phyloP scores from a whole-genome alignment of 148 eudicot species.

The Rhododendron ferrugineum region DNA sequence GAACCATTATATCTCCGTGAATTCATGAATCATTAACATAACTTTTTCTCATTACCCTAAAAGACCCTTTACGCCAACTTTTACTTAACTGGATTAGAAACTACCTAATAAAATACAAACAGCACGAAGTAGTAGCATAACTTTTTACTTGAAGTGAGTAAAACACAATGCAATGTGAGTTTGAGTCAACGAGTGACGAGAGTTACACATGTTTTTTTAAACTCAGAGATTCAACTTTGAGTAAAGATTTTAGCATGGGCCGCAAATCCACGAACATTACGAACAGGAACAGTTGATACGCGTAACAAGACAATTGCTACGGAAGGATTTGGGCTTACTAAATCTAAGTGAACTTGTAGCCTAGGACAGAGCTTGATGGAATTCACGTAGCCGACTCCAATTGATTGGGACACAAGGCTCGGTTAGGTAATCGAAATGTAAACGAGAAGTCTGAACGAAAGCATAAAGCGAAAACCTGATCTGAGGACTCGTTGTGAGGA shows the following conservation, averaged over 20 bases:
- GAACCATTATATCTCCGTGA: not conserved
- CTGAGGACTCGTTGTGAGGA: conserved; percentile 83
- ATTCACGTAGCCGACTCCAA: not conserved
- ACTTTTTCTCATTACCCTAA: not conserved
- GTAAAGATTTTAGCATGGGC: not conserved
- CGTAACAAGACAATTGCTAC: not conserved
- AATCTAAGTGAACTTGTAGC: no score
- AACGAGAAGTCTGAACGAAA: not conserved
- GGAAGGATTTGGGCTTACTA: no score
- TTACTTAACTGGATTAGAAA: not conserved
- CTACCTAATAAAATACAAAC: not conserved
- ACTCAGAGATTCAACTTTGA: not conserved
- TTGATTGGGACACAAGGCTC: not conserved
- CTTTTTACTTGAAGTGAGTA: not conserved
- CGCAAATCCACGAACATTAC: not conserved
- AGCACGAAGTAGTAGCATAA: not conserved
- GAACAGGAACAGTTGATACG: not conserved
- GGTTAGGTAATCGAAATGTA: not conserved
- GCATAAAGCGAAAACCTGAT: conserved; percentile 55
- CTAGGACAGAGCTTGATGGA: no score
- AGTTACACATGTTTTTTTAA: not conserved
- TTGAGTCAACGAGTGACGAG: not conserved
- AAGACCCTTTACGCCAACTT: not conserved
- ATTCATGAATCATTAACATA: not conserved
- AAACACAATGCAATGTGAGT: not conserved